These are phyloP conservation scores for Pythium vanterpoolii DNA, from an alignment of 352 stramenopile genomes.

Conservation along the genomic window DNA sequence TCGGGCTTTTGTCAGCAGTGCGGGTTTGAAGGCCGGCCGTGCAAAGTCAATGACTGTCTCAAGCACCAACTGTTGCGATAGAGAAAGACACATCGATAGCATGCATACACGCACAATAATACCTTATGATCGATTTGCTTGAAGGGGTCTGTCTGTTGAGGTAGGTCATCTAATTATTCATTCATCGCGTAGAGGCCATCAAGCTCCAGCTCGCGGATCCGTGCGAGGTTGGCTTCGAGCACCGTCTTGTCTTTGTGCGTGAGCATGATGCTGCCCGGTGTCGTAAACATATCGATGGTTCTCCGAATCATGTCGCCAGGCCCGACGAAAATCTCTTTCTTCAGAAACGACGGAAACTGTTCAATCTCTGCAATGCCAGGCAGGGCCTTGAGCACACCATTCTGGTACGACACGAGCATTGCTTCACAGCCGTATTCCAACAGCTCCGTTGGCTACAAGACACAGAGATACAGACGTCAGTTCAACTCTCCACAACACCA, in stretches of 20 bases:
- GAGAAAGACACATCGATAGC: neutral
- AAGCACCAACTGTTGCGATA: constrained; percentile 46
- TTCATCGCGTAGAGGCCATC: constrained; percentile 70
- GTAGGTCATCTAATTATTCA: too few relatives aligned
- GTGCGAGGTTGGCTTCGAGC: constrained; percentile 85
- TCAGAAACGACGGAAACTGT: constrained; percentile 90
- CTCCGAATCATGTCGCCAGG: constrained; percentile 81
- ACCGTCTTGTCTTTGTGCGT: constrained; percentile 85
- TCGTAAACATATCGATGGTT: constrained; percentile 95
- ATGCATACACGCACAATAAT: neutral
- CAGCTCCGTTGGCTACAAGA: constrained; percentile 48
- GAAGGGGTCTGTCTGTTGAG: too few relatives aligned
- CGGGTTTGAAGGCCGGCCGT: constrained; percentile 49
- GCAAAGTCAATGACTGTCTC: constrained; percentile 62
- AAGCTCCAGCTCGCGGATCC: constrained; percentile 87
- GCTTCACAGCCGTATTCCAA: constrained; percentile 90
- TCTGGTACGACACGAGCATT: constrained; percentile 92
- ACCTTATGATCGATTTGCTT: too few relatives aligned
- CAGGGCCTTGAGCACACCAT: constrained; percentile 88
- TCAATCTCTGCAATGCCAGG: constrained; percentile 91
- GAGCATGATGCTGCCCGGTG: constrained; percentile 93
- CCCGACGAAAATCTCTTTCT: constrained; percentile 87
- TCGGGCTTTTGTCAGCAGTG: constrained; percentile 62
- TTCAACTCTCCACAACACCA: neutral
- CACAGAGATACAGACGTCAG: neutral